Evolutionary conservation across 768 basidiomycete species (phyloP), one percentile per base, ranked within the genome.

Genomic region (Boletus sensibilis): DNA sequence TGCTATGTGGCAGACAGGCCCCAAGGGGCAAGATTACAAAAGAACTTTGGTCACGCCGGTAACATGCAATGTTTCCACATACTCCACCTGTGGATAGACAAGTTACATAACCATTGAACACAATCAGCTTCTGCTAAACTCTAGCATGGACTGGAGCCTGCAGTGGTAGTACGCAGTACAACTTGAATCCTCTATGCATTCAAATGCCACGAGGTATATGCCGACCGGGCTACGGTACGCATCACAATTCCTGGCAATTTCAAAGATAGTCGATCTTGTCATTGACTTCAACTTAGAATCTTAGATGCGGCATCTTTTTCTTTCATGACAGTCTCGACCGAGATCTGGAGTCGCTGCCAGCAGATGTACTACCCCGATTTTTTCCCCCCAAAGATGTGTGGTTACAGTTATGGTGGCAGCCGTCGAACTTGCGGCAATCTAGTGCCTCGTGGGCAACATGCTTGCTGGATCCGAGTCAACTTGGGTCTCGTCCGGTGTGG

Each of bases 381-480:
- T 4, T 27, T 7, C 0, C 6, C 18, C 23, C 6, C 18, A n/a
- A 21, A 38, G 53, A 33, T 25, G 29, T 45, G 9, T 16, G 12
- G 29, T 37, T 21, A n/a, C n/a, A n/a, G n/a, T n/a, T n/a, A n/a
- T 23, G 37, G 23, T 18, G 20, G 7, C 27, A 29, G 16, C 23
- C 23, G 16, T 16, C 4, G 33, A 25, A 34, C 25, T n/a, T 14
- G 49, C 37, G 45, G 31, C 13, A 46, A 13, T 3, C 14, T 4
- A 7, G 21, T 21, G 39, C 59, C 64, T 63, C 56, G 38, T 63
- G 64, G 50, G 12, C 40, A 47, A 57, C 63, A 63, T 61, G 52
- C 63, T 25, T 29, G 18, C 14, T 49, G 46, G 45, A 49, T 40
- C 46, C 40, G 21, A 62, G 44, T 38, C 42, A 33, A 39, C n/a